A percentile compares a stretch with the other conserved stretches of the same genome.
Evolutionary conservation across 306 rosid species (phyloP).

Genomic region (Aeschynomene evenia): DNA sequence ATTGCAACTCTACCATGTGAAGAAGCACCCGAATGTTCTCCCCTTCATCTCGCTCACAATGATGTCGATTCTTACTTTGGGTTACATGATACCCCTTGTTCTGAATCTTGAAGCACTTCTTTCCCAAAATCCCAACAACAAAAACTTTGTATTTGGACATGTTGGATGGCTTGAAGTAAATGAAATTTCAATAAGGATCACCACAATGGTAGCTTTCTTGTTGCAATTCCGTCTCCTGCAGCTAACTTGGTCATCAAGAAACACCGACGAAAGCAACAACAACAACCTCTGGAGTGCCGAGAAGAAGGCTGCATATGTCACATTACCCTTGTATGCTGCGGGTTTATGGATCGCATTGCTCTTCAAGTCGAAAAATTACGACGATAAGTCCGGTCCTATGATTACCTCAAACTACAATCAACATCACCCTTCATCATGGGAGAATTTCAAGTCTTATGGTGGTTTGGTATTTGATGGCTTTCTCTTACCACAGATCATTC

Average conservation of each 20-base stretch:
- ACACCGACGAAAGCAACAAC: slow-evolving; percentile 10
- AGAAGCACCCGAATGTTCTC: slow-evolving; percentile 42
- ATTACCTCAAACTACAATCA: not conserved
- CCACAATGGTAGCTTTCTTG: slow-evolving; percentile 53
- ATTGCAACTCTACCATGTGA: slow-evolving; percentile 58
- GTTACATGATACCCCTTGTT: slow-evolving; percentile 53
- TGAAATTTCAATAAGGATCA: slow-evolving; percentile 46
- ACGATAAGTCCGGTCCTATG: not conserved
- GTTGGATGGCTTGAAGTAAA: slow-evolving; percentile 55
- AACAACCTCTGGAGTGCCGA: slow-evolving; percentile 42
- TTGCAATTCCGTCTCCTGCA: slow-evolving; percentile 53
- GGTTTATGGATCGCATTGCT: slow-evolving; percentile 41
- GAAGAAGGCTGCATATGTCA: slow-evolving; percentile 31
- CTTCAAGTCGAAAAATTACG: slow-evolving; percentile 15
- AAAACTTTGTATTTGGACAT: slow-evolving; percentile 24
- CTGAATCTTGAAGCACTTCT: slow-evolving; percentile 64
- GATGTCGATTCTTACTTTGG: slow-evolving; percentile 49
- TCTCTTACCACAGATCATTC: slow-evolving; percentile 61
- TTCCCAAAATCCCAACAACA: slow-evolving; percentile 14
- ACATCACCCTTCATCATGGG: too few relatives aligned
- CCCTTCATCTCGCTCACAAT: slow-evolving; percentile 58
- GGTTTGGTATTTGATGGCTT: slow-evolving; percentile 56
- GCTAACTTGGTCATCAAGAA: slow-evolving; percentile 53
- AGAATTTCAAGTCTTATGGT: slow-evolving; percentile 29
- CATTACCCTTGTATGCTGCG: slow-evolving; percentile 34